These are phyloP conservation scores for Podospora fimiseda DNA, from an alignment of 495 filamentous ascomycete genomes.

Conservation along the genomic window DNA sequence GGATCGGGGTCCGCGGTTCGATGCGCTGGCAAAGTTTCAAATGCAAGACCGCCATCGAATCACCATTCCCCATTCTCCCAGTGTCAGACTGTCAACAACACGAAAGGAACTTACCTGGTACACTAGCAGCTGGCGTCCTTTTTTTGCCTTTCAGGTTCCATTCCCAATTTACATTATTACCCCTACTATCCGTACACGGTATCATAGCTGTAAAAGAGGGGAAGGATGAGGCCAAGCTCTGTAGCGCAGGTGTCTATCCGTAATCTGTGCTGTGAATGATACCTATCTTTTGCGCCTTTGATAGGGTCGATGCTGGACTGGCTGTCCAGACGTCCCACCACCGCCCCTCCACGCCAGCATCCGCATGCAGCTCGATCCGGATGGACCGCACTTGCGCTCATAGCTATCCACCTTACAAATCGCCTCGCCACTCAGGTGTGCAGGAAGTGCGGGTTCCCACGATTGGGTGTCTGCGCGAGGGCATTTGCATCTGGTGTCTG, in stretches of 20 bases:
- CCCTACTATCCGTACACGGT: conserved; percentile 3
- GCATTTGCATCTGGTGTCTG: background rate
- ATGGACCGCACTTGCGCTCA: background rate
- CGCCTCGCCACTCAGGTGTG: background rate
- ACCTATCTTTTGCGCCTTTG: too few species aligned
- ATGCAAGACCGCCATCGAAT: conserved; percentile 21
- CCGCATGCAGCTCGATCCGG: background rate
- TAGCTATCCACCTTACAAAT: background rate
- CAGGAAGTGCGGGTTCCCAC: background rate
- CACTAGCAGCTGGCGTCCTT: too few species aligned
- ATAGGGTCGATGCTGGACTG: background rate
- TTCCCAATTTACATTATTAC: background rate
- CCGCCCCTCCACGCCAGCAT: conserved; percentile 4
- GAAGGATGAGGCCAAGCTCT: background rate
- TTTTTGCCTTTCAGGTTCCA: too few species aligned
- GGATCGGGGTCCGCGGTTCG: conserved; percentile 18
- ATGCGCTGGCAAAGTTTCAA: conserved; percentile 34
- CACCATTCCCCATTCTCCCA: conserved; percentile 11
- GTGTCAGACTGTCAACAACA: conserved; percentile 10
- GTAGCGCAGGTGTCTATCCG: too few species aligned
- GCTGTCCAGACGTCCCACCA: conserved; percentile 1
- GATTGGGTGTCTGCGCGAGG: background rate
- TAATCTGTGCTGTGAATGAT: too few species aligned
- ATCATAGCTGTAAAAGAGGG: conserved; percentile 1
- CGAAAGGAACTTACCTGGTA: too few species aligned